Conservation (phyloP, 495 filamentous ascomycete genomes). For the Aspergillus asperescens region DNA sequence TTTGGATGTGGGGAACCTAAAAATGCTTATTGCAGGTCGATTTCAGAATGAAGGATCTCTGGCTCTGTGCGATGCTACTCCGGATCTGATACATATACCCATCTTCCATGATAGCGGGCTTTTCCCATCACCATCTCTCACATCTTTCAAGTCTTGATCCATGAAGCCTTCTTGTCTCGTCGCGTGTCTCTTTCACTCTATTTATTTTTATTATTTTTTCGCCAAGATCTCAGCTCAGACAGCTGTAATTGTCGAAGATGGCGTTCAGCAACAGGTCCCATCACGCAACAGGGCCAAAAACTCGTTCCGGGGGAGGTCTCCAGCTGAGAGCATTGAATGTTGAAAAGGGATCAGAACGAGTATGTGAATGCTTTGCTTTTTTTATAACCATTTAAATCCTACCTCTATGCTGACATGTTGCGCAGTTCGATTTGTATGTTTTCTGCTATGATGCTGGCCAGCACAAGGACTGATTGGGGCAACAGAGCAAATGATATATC, state of each 20-base stretch:
- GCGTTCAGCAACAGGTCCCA: constrained; percentile 13
- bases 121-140: constrained; percentile 11
- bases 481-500: constrained; percentile 27
- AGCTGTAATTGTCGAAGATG: constrained; percentile 20
- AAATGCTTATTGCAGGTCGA: constrained; percentile 10
- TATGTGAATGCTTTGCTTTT: constrained; percentile 17
- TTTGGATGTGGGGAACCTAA: neutral
- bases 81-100: constrained; percentile 16
- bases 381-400: neutral
- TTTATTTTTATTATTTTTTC: neutral
- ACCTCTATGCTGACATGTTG: neutral
- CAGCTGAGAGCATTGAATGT: constrained; percentile 31
- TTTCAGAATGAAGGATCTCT: constrained; percentile 8
- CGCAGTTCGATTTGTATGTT: constrained; percentile 22
- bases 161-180: neutral
- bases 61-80: constrained; percentile 17
- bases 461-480: constrained; percentile 5
- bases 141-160: neutral
- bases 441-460: neutral
- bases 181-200: too few relatives aligned
- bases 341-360: constrained; percentile 31
- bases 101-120: too few relatives aligned
- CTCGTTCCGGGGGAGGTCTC: constrained; percentile 18
- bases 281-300: constrained; percentile 1
- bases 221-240: neutral